phyloP scores from a whole-genome alignment of 2,329 filamentous ascomycete genomes.

The Monosporascus sp. region DNA sequence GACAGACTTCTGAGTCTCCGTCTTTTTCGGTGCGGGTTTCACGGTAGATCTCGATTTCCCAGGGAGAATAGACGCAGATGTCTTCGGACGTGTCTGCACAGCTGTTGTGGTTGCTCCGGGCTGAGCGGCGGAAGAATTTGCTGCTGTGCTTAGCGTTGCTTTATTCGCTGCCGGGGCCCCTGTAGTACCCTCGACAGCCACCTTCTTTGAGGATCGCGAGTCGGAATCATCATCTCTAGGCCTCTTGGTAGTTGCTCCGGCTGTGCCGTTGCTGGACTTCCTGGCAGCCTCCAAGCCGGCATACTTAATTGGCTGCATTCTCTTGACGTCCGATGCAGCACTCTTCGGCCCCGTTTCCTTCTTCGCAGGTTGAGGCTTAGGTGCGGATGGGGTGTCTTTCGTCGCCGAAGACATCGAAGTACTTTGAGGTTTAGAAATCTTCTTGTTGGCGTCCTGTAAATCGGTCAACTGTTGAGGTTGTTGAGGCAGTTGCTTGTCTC shows the following conservation, averaged over 20 bases:
- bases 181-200: slow-evolving; percentile 26
- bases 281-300: slow-evolving; percentile 22
- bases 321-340: slow-evolving; percentile 9
- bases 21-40: slow-evolving; percentile 38
- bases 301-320: slow-evolving; percentile 19
- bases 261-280: slow-evolving; percentile 14
- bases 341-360: slow-evolving; percentile 10
- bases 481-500: not conserved
- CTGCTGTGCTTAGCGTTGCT: slow-evolving; percentile 16
- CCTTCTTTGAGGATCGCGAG: slow-evolving; percentile 32
- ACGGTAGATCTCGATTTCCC: slow-evolving; percentile 41
- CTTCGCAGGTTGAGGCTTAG: slow-evolving; percentile 8
- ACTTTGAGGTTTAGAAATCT: slow-evolving; percentile 8
- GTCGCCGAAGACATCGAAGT: slow-evolving; percentile 1
- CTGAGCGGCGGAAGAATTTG: slow-evolving; percentile 2
- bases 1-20: slow-evolving; percentile 27
- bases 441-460: slow-evolving; percentile 14
- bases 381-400: slow-evolving; percentile 6
- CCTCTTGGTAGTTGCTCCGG: slow-evolving; percentile 27
- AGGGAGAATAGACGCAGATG: slow-evolving; percentile 34
- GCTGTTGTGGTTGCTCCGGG: slow-evolving; percentile 9
- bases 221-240: slow-evolving; percentile 35
- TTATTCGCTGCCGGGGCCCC: slow-evolving; percentile 28
- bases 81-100: slow-evolving; percentile 17
- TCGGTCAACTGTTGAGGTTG: not conserved